phyloP scores from a whole-genome alignment of 2,329 filamentous ascomycete species.

The Ophiostoma himal-ulmi region DNA sequence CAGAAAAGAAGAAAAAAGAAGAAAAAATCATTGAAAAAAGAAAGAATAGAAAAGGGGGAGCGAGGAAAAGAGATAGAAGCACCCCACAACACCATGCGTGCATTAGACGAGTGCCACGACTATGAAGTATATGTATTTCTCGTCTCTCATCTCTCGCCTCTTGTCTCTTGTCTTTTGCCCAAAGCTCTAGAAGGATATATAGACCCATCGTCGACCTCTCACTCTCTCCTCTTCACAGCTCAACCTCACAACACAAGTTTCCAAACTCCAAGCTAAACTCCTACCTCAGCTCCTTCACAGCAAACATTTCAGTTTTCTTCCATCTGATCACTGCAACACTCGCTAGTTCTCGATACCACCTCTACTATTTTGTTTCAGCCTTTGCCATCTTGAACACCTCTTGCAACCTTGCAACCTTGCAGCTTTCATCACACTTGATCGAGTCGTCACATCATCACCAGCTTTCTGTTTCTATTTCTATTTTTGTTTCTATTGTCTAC shows the following conservation, averaged over 20 bases:
- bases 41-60: neutral
- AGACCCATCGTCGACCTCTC: conserved; percentile 20
- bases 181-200: conserved; percentile 17
- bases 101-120: conserved; percentile 10
- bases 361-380: neutral
- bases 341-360: too few species aligned
- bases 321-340: neutral
- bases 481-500: neutral
- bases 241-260: neutral
- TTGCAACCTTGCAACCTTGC: neutral
- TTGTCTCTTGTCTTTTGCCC: conserved; percentile 9
- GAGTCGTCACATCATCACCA: neutral
- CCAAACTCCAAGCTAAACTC: too few species aligned
- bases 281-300: too few species aligned
- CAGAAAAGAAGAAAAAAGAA: neutral
- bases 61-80: neutral
- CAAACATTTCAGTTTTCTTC: too few species aligned
- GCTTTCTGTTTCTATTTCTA: neutral
- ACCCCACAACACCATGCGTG: neutral
- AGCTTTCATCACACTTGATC: neutral
- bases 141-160: neutral
- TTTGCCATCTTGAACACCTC: neutral
- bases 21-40: conserved; percentile 13
- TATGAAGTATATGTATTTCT: conserved; percentile 13
- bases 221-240: neutral